Base-by-base conservation (phyloP, 78 protist genomes). In the Acrasis kona region DNA sequence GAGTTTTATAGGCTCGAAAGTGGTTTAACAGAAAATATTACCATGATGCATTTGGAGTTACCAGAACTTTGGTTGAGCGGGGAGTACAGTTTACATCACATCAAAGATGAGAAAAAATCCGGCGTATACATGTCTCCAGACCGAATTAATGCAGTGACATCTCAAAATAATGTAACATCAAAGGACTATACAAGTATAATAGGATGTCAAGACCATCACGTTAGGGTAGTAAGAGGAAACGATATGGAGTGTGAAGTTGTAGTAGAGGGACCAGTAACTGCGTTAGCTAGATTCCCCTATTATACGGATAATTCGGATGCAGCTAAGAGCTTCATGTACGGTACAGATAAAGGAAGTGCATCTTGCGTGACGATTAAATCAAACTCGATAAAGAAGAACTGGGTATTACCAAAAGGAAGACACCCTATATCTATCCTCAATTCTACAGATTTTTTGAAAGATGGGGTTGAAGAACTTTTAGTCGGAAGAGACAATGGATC, bases 401-500 rank as follows among this genome's bases (percentile, higher is more conserved):
- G n/a, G n/a, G n/a, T n/a, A n/a, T n/a, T n/a, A n/a, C n/a, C n/a
- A n/a, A n/a, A n/a, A n/a, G n/a, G 10, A 19, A 38, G 75, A 41
- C 72, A 70, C 27, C 72, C 73, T 29, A 66, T 78, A 37, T 3
- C 1, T 28, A 28, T 39, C 41, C 0, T 78, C 6, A 1, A 5
- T 10, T 1, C 76, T 34, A 6, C 7, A 7, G 82, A 78, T 70
- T 3, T 78, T n/a, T 57, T 76, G 5, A 6, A 34, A 5, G 82
- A 78, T 39, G 82, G 82, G 12, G 10, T 27, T 19, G 10, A 10
- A 3, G 76, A 78, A 7, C 2, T 78, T 8, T 0, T 78, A 29
- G 40, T 78, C 42, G 82, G 82, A 2, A 39, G 75, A 31, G 82
- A 78, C 68, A 70, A 78, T 41, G 82, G 82, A n/a, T 0, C 5